Conservation (phyloP, 2,329 filamentous ascomycete species). For the Aspergillus sp. region DNA sequence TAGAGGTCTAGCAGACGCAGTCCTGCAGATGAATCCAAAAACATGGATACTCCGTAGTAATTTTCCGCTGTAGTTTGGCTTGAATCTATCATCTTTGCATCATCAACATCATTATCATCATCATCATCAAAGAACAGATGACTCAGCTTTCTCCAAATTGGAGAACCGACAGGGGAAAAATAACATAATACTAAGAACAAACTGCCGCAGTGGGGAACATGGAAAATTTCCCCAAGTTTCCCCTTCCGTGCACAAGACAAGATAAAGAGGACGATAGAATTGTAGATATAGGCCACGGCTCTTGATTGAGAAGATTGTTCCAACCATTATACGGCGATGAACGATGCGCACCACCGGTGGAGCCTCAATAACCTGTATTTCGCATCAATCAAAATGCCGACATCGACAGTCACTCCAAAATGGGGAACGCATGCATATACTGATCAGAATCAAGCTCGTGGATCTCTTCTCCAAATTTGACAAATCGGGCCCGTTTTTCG, state of each 20-base stretch:
- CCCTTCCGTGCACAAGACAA: not conserved
- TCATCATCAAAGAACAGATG: constrained; percentile 27
- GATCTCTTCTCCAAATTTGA: constrained; percentile 3
- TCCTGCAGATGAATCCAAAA: not conserved
- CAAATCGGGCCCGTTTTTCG: not conserved
- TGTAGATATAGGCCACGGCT: too few species aligned
- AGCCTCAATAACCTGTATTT: too few species aligned
- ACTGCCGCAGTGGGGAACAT: not conserved
- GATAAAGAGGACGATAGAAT: too few species aligned
- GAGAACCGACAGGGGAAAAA: not conserved
- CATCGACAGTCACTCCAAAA: too few species aligned
- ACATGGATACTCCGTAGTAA: not conserved
- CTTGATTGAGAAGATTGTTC: too few species aligned
- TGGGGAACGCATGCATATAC: not conserved
- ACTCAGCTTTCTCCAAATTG: constrained; percentile 3
- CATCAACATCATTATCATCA: not conserved
- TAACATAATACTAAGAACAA: not conserved
- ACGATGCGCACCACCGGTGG: too few species aligned
- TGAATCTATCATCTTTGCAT: not conserved
- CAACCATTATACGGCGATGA: too few species aligned
- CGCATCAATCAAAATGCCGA: too few species aligned
- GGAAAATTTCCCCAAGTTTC: constrained; percentile 1
- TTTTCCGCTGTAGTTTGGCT: not conserved
- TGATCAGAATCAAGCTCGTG: not conserved
- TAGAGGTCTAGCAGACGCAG: not conserved